Evolutionary conservation across 352 stramenopile species (phyloP).

Genomic region (Pythium brachiatum): DNA sequence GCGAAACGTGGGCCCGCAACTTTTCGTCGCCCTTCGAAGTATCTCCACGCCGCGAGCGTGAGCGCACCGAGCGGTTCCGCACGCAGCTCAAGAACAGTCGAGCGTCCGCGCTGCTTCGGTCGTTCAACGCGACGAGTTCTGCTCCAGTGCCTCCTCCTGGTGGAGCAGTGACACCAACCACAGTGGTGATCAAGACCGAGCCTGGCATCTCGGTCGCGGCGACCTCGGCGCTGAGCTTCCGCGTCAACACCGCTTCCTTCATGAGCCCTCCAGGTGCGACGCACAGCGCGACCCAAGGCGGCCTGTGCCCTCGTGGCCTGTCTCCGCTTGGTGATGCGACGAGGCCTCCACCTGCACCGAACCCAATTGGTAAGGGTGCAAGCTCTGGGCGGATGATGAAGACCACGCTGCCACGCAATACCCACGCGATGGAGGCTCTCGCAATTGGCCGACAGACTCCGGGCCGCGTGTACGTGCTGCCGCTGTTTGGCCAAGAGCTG

Average conservation of each 20-base stretch:
- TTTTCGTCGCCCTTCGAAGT: slow-evolving; percentile 67
- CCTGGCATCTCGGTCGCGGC: background rate
- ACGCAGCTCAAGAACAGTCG: slow-evolving; percentile 40
- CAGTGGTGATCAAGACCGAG: slow-evolving; percentile 20
- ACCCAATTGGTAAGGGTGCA: background rate
- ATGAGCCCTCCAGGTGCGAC: slow-evolving; percentile 5
- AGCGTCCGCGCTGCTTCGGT: slow-evolving; percentile 20
- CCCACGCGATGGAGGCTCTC: slow-evolving; percentile 18
- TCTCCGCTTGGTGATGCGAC: slow-evolving; percentile 30
- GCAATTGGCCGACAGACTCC: slow-evolving; percentile 11
- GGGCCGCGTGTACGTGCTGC: slow-evolving; percentile 58
- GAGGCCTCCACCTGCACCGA: slow-evolving; percentile 13
- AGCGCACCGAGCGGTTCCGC: slow-evolving; percentile 50
- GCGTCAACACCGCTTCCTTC: slow-evolving; percentile 12
- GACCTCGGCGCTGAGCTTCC: slow-evolving; percentile 6
- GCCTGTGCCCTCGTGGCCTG: slow-evolving; percentile 8
- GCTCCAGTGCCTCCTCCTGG: background rate
- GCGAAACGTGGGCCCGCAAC: slow-evolving; percentile 63
- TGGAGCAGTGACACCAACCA: background rate
- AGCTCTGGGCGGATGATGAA: slow-evolving; percentile 4
- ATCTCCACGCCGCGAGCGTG: slow-evolving; percentile 45
- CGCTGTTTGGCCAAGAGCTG: slow-evolving; percentile 61
- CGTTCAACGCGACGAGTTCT: slow-evolving; percentile 11
- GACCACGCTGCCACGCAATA: slow-evolving; percentile 16
- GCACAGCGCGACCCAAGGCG: background rate